Evolutionary conservation across 2,329 filamentous ascomycete genomes (phyloP).

Genomic region (Ilyonectria mors-panacis): DNA sequence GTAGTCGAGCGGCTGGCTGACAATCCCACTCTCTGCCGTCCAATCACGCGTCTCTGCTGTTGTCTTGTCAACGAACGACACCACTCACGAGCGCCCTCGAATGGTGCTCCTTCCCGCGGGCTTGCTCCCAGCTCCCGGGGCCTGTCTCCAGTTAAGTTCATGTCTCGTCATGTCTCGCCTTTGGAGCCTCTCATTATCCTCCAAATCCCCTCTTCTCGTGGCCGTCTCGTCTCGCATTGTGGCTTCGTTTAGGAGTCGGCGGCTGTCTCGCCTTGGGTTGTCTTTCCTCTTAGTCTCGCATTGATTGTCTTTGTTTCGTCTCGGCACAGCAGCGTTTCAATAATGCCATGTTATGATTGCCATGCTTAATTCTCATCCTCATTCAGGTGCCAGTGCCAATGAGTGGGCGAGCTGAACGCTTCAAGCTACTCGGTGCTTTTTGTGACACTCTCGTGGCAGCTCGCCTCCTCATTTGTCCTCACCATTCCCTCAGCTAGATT

Average conservation of each 20-base stretch:
- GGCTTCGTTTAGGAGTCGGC: slow-evolving; percentile 11
- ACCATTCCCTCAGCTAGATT: slow-evolving; percentile 31
- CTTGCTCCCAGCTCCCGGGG: slow-evolving; percentile 6
- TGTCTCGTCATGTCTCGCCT: slow-evolving; percentile 5
- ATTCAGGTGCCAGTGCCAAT: neutral
- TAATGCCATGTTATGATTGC: neutral
- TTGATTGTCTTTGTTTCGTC: slow-evolving; percentile 22
- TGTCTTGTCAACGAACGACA: neutral
- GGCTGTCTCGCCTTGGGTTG: slow-evolving; percentile 15
- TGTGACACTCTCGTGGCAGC: slow-evolving; percentile 1
- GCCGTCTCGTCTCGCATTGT: slow-evolving; percentile 20
- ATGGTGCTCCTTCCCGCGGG: slow-evolving; percentile 5
- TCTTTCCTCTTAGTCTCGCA: slow-evolving; percentile 9
- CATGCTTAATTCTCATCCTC: neutral
- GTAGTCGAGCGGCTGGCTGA: slow-evolving; percentile 14
- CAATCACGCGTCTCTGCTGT: neutral
- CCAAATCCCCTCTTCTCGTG: slow-evolving; percentile 12
- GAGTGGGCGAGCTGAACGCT: neutral
- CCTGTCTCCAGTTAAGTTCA: slow-evolving; percentile 15
- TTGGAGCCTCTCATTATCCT: slow-evolving; percentile 21
- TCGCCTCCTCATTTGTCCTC: slow-evolving; percentile 22
- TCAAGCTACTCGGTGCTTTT: slow-evolving; percentile 1
- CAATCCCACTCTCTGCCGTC: neutral
- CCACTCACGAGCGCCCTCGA: slow-evolving; percentile 10
- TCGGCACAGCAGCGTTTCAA: slow-evolving; percentile 23